phyloP scores from a whole-genome alignment of 139 green algal species.

The Coelastrella sp. region DNA sequence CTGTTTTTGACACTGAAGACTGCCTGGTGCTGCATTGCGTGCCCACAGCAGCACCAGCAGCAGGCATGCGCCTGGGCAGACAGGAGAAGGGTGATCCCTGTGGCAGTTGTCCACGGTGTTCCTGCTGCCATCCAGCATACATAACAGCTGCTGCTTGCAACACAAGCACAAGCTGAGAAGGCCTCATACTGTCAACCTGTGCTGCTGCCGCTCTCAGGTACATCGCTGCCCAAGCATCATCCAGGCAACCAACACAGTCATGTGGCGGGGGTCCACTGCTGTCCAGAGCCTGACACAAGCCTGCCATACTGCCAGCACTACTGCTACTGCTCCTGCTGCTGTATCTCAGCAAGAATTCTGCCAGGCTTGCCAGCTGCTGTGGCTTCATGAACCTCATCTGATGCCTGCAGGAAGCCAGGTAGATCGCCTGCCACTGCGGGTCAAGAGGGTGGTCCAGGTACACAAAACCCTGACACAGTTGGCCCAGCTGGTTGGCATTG shows the following conservation, averaged over 20 bases:
- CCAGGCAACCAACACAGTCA: neutral
- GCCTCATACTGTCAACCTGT: neutral
- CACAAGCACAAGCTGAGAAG: neutral
- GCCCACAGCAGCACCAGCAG: neutral
- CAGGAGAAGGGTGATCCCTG: too few relatives aligned
- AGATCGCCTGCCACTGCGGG: neutral
- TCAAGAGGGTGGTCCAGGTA: slow-evolving; percentile 21
- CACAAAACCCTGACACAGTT: slow-evolving; percentile 25
- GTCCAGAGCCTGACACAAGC: neutral
- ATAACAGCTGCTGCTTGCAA: slow-evolving; percentile 16
- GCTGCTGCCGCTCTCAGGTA: slow-evolving; percentile 14
- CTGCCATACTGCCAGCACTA: neutral
- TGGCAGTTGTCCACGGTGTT: neutral
- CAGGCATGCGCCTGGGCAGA: neutral
- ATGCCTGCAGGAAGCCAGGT: neutral
- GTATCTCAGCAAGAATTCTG: slow-evolving; percentile 5
- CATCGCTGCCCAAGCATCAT: neutral
- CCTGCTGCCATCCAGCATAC: neutral
- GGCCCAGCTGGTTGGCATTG: neutral
- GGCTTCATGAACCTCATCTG: slow-evolving; percentile 1
- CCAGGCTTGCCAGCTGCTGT: slow-evolving; percentile 20
- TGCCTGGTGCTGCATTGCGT: neutral
- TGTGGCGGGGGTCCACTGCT: neutral
- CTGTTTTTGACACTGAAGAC: neutral
- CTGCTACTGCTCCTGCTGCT: slow-evolving; percentile 18